phyloP scores from a whole-genome alignment of 257 asterid genomes.

The Solanum bukasovii region DNA sequence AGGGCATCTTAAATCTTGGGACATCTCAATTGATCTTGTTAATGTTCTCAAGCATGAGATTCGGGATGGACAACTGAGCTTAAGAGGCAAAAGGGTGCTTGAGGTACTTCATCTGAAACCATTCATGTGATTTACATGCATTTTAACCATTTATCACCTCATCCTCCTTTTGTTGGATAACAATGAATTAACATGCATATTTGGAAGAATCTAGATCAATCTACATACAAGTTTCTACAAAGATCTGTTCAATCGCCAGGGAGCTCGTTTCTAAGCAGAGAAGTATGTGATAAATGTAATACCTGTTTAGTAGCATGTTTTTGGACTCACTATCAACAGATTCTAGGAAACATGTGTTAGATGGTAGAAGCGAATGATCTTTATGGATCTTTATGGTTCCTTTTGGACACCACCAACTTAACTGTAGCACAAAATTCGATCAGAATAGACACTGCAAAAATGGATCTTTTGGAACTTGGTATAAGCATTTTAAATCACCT shows the following conservation, averaged over 20 bases:
- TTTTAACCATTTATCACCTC: not conserved
- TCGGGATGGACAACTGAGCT: conserved; percentile 29
- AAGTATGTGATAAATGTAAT: not conserved
- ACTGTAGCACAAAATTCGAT: not conserved
- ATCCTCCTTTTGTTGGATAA: not conserved
- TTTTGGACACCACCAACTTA: not conserved
- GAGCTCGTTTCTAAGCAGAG: not conserved
- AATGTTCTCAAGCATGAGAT: conserved; percentile 32
- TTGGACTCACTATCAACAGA: not conserved
- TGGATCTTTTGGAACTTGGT: not conserved
- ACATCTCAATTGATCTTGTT: conserved; percentile 24
- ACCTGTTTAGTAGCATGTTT: not conserved
- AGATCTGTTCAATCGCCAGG: not conserved
- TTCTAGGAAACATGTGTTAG: not conserved
- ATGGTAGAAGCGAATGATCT: not conserved
- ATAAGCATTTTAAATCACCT: not conserved
- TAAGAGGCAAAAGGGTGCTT: conserved; percentile 27
- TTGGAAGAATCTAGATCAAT: not conserved
- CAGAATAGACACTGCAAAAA: not conserved
- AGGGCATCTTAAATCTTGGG: conserved; percentile 23
- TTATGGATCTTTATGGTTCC: not conserved
- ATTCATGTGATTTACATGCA: not conserved
- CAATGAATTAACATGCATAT: not conserved
- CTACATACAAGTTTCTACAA: not conserved
- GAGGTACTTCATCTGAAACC: conserved; percentile 11